Evolutionary conservation across 2,329 filamentous ascomycete genomes (phyloP).

Genomic region (Aureobasidium leucospermi): DNA sequence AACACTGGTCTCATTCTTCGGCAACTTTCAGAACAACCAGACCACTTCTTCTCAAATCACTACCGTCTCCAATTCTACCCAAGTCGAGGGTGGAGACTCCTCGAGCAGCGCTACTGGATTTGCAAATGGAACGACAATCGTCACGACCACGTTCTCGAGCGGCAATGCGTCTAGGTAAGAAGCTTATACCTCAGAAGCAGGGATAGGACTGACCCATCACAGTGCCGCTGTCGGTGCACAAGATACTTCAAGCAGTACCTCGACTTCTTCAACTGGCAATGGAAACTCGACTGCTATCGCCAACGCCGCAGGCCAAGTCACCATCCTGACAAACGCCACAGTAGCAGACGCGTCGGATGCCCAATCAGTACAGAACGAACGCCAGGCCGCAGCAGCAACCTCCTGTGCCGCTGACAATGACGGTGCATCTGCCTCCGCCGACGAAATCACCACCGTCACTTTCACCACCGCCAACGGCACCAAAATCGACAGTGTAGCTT

Average conservation of each 20-base stretch:
- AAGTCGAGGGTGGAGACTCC: background rate
- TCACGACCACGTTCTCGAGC: background rate
- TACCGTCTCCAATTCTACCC: background rate
- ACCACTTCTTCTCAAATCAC: conserved; percentile 3
- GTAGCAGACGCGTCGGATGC: background rate
- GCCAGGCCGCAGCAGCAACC: conserved; percentile 2
- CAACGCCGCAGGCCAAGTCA: background rate
- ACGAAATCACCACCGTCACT: background rate
- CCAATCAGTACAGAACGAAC: background rate
- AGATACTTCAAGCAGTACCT: background rate
- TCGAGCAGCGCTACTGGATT: background rate
- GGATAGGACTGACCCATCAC: background rate
- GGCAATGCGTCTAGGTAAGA: background rate
- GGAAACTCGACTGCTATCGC: conserved; percentile 2
- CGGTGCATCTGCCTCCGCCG: background rate
- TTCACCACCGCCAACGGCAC: background rate
- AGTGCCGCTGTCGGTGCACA: conserved; percentile 2
- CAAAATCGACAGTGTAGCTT: background rate
- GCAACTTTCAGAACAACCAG: background rate
- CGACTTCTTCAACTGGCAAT: background rate
- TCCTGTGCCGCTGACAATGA: conserved; percentile 1
- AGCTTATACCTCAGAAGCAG: background rate
- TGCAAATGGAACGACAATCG: background rate
- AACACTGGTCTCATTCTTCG: conserved; percentile 1
- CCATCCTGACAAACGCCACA: background rate